phyloP scores from a whole-genome alignment of 352 stramenopile species.

The Phytophthora brassicae region DNA sequence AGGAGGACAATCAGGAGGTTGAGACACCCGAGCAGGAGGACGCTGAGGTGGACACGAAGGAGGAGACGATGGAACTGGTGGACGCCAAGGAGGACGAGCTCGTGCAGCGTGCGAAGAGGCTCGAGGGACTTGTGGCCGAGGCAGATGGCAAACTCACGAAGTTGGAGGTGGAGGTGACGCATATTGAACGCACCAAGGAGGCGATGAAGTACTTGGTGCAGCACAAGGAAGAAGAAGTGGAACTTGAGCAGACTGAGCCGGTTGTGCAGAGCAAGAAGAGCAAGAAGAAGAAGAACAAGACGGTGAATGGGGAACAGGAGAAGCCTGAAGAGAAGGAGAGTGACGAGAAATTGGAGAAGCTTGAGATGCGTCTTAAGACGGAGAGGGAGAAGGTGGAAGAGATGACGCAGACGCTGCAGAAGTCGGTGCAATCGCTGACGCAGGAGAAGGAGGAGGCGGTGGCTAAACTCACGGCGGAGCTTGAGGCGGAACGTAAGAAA shows the following conservation, averaged over 20 bases:
- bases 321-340: slow-evolving; percentile 8
- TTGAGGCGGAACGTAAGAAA: slow-evolving; percentile 29
- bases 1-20: slow-evolving; percentile 28
- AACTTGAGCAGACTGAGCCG: slow-evolving; percentile 9
- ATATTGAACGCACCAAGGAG: slow-evolving; percentile 43
- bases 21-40: slow-evolving; percentile 8
- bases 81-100: slow-evolving; percentile 22
- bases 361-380: slow-evolving; percentile 25
- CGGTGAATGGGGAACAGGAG: background rate
- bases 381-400: slow-evolving; percentile 21
- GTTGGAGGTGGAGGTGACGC: slow-evolving; percentile 38
- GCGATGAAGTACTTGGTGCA: slow-evolving; percentile 33
- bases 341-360: slow-evolving; percentile 13
- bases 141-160: slow-evolving; percentile 30
- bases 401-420: slow-evolving; percentile 23
- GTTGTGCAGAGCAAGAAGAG: slow-evolving; percentile 16
- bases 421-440: slow-evolving; percentile 16
- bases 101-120: slow-evolving; percentile 10
- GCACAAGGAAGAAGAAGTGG: slow-evolving; percentile 14
- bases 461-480: slow-evolving; percentile 19
- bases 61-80: too few species aligned
- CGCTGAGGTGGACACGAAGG: background rate
- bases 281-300: slow-evolving; percentile 23
- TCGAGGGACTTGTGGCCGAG: slow-evolving; percentile 23
- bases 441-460: slow-evolving; percentile 33